These are phyloP conservation scores for Exophiala viscosa DNA, from an alignment of 2,329 filamentous ascomycete species.

Conservation along the genomic window DNA sequence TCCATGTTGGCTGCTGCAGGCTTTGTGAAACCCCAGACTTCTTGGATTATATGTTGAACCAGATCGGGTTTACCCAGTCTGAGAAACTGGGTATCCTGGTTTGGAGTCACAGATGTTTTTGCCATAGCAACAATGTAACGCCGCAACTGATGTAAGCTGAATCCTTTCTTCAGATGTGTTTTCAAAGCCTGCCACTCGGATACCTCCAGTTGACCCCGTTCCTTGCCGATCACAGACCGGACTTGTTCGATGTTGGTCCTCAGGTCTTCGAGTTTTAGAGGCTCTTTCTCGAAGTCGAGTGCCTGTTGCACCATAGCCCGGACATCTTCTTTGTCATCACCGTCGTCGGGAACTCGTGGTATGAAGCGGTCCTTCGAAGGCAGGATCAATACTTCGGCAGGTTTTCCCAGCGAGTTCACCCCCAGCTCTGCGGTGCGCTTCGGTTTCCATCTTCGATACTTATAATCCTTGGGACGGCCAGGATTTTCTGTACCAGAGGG, in stretches of 20 bases:
- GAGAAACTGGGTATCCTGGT: neutral
- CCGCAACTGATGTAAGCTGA: constrained; percentile 11
- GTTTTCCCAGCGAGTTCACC: constrained; percentile 36
- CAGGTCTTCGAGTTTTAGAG: constrained; percentile 14
- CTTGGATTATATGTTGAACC: constrained; percentile 15
- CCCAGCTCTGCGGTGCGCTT: constrained; percentile 29
- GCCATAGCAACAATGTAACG: constrained; percentile 9
- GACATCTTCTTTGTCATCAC: constrained; percentile 1
- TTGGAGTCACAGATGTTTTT: neutral
- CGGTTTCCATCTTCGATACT: constrained; percentile 19
- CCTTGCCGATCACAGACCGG: constrained; percentile 10
- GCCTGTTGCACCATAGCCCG: constrained; percentile 17
- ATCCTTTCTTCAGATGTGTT: constrained; percentile 10
- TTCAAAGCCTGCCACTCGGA: constrained; percentile 13
- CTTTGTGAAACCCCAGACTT: constrained; percentile 18
- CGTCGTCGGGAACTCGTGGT: constrained; percentile 9
- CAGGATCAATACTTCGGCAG: constrained; percentile 38
- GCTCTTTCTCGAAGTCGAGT: constrained; percentile 20
- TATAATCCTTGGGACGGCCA: neutral
- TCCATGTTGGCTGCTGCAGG: neutral
- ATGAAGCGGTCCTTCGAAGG: constrained; percentile 27
- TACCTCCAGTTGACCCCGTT: constrained; percentile 15
- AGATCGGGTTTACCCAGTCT: neutral
- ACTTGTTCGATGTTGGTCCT: constrained; percentile 23
- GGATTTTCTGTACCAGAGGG: neutral